Base-by-base conservation (phyloP, 306 rosid genomes). In the Hippophae gyantsensis region DNA sequence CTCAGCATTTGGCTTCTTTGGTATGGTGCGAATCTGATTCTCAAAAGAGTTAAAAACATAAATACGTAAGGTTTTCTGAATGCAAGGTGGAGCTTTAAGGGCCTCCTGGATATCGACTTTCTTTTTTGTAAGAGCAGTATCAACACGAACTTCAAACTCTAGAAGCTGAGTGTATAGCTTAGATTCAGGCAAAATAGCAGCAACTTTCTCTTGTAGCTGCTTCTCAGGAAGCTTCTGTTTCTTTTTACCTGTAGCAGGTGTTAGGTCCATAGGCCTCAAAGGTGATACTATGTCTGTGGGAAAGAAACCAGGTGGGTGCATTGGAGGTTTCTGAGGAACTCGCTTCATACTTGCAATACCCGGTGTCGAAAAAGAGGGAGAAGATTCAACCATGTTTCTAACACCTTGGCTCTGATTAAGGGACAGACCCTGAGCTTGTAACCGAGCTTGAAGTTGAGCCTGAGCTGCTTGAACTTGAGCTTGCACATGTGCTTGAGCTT, bases 31-130 rank as follows among this genome's bases (percentile, higher is more conserved):
- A 60, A 73, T 72, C 80, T 93, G 99, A 72, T 93, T 88, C 10
- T 90, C 89, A 68, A 84, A 89, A 42, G 97, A 84, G 75, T 93
- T 93, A 69, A 88, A 93, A 25, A 93, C 90, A 76, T 93, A 93
- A 26, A 93, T 86, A 5, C 99, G 83, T 65, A 93, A 94, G 13
- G 95, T 93, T 77, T 93, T 93, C 81, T 93, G 99, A 60, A 86
- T 73, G 64, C 84, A 80, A 61, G 97, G 89, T 0, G 97, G 95
- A 48, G 71, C 82, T 71, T 93, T 93, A 26, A 93, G 90, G 0
- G 99, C 97, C 71, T 93, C 99, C 60, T 93, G 99, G 55, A 93
- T 93, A 70, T 93, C 99, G 26, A 89, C 87, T 66, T 93, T 93
- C 90, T 93, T 93, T 72, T 97, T 84, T 48, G 83, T 44, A 40